Percentiles rank a stretch among this genome's conserved stretches.
phyloP scores from a whole-genome alignment of 257 asterid genomes.

The Solanum dulcamara region DNA sequence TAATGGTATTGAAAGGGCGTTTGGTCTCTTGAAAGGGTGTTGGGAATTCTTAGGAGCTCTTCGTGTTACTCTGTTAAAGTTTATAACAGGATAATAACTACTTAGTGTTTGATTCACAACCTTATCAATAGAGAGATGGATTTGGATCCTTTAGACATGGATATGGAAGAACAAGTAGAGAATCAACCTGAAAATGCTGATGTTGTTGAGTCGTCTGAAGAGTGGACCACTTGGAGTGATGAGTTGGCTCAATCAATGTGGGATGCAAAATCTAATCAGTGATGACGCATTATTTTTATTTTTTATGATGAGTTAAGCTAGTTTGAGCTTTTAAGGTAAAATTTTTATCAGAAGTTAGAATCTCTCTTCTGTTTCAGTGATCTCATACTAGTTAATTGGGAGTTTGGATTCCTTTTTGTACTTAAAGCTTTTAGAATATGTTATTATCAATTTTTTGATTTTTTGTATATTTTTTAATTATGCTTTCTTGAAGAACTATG shows the following conservation, averaged over 20 bases:
- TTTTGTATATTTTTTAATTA: no score
- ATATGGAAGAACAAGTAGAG: background rate
- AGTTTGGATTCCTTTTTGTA: background rate
- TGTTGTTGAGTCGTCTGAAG: background rate
- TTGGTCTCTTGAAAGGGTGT: no score
- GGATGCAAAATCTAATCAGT: background rate
- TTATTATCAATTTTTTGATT: no score
- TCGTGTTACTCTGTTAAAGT: background rate
- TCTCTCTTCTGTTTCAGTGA: background rate
- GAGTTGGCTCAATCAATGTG: background rate
- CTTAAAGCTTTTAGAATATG: background rate
- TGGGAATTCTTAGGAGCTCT: background rate
- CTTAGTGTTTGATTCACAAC: no score
- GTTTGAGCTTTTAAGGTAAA: background rate
- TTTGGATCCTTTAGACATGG: background rate
- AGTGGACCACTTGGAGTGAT: background rate
- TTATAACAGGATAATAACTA: background rate
- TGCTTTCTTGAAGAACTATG: no score
- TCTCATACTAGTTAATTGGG: background rate
- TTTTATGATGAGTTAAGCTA: background rate
- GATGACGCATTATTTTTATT: background rate
- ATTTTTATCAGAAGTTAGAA: background rate
- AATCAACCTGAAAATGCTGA: background rate
- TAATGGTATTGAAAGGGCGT: no score
- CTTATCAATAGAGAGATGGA: no score